phyloP scores from a whole-genome alignment of 345 rosid species.

The Draba incana region DNA sequence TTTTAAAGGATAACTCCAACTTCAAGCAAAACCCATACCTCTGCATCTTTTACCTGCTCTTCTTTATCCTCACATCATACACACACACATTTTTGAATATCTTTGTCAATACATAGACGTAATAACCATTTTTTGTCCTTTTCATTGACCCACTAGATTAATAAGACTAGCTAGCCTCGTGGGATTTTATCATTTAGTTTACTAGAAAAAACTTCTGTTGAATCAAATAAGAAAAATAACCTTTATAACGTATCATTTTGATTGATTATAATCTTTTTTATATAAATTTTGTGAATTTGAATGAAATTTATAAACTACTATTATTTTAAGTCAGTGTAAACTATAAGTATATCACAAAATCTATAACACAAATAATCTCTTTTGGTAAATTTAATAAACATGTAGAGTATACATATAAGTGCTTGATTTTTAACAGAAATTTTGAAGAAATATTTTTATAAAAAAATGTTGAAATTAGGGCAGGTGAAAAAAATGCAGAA shows the following conservation, averaged over 20 bases:
- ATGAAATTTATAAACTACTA: not conserved
- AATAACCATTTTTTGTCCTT: conserved; percentile 36
- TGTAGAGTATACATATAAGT: conserved; percentile 17
- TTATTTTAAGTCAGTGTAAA: not conserved
- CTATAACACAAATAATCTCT: not conserved
- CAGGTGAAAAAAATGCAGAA: conserved; percentile 46
- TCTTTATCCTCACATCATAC: conserved; percentile 34
- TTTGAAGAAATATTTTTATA: not conserved
- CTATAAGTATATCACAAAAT: too few species aligned
- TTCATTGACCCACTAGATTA: conserved; percentile 32
- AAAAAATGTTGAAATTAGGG: conserved; percentile 32
- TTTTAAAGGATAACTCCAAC: conserved; percentile 39
- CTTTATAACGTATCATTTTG: not conserved
- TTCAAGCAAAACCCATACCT: conserved; percentile 46
- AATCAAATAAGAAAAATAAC: too few species aligned
- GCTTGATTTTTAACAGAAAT: not conserved
- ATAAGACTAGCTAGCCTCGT: conserved; percentile 18
- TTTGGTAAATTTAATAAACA: conserved; percentile 24
- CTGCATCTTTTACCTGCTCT: conserved; percentile 46
- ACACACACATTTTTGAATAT: conserved; percentile 13
- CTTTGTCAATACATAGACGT: conserved; percentile 35
- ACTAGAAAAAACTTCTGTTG: not conserved
- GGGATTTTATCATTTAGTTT: conserved; percentile 21
- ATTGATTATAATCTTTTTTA: too few species aligned
- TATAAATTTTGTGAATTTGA: not conserved